Conservation (phyloP, 2,329 filamentous ascomycete species). For the Grosmannia penicillata region DNA sequence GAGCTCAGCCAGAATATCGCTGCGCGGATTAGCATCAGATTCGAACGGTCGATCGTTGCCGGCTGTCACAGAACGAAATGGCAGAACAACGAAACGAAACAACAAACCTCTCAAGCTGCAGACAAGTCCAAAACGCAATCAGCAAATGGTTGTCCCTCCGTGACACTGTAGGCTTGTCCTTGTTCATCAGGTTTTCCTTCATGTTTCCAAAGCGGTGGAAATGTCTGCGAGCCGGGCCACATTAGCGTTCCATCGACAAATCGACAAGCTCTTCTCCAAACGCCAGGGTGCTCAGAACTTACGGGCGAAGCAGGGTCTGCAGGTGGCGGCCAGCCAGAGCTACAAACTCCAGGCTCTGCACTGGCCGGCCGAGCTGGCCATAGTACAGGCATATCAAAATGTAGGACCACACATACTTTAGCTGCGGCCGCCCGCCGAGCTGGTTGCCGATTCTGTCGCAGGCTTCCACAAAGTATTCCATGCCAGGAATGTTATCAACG, state of each 20-base stretch:
- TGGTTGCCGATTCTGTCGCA: conserved; percentile 76
- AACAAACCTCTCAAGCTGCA: conserved; percentile 73
- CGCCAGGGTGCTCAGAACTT: conserved; percentile 19
- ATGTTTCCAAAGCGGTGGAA: conserved; percentile 31
- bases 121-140: conserved; percentile 81
- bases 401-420: conserved; percentile 73
- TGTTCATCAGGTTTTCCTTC: conserved; percentile 16
- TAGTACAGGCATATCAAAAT: conserved; percentile 80
- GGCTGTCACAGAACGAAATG: too few species aligned
- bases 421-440: conserved; percentile 53
- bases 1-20: conserved; percentile 85
- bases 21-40: conserved; percentile 16
- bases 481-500: conserved; percentile 72
- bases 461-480: conserved; percentile 80
- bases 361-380: conserved; percentile 70
- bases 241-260: too few species aligned
- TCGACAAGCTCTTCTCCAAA: too few species aligned
- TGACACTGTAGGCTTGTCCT: too few species aligned
- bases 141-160: conserved; percentile 48
- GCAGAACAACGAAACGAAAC: too few species aligned
- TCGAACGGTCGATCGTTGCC: too few species aligned
- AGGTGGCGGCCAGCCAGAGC: conserved; percentile 40
- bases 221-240: conserved; percentile 19
- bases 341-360: conserved; percentile 64
- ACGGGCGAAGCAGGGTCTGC: conserved; percentile 64